phyloP scores from a whole-genome alignment of 2,329 filamentous ascomycete genomes.

The Endoconidiophora polonica region DNA sequence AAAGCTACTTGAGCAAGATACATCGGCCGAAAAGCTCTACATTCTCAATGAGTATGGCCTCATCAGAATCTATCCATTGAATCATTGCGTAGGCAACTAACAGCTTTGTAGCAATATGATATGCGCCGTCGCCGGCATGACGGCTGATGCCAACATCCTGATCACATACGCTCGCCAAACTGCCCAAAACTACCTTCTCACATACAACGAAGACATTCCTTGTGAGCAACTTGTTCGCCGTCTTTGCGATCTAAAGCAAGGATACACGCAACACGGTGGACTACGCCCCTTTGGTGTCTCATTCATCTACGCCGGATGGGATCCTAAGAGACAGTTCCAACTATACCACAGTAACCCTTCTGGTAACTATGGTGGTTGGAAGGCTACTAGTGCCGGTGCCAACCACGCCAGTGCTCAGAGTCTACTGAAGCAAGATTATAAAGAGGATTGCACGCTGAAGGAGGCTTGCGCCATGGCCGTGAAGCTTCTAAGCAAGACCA shows the following conservation, averaged over 20 bases:
- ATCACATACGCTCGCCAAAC: slow-evolving; percentile 99
- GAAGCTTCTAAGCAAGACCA: slow-evolving; percentile 98
- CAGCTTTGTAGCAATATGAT: slow-evolving; percentile 76
- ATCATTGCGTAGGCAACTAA: not conserved
- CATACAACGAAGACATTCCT: slow-evolving; percentile 98
- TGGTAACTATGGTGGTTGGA: slow-evolving; percentile 98
- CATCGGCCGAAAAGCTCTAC: slow-evolving; percentile 98
- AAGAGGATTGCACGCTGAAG: slow-evolving; percentile 90
- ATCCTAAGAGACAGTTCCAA: slow-evolving; percentile 91
- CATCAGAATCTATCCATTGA: not conserved
- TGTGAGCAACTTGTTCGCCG: slow-evolving; percentile 96
- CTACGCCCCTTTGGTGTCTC: slow-evolving; percentile 95
- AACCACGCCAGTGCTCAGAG: slow-evolving; percentile 97
- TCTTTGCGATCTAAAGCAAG: slow-evolving; percentile 95
- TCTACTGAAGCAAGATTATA: slow-evolving; percentile 97
- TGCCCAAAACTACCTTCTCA: slow-evolving; percentile 92
- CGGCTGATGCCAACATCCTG: slow-evolving; percentile 97
- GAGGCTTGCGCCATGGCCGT: slow-evolving; percentile 95
- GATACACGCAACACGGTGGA: slow-evolving; percentile 97
- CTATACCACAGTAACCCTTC: slow-evolving; percentile 98
- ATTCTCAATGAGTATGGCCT: slow-evolving; percentile 80
- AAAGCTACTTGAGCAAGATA: slow-evolving; percentile 98
- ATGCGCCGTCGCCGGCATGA: slow-evolving; percentile 97
- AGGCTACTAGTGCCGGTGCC: slow-evolving; percentile 91
- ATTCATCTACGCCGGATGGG: slow-evolving; percentile 98